Conservation (phyloP, 257 asterid species). For the Phtheirospermum japonicum region DNA sequence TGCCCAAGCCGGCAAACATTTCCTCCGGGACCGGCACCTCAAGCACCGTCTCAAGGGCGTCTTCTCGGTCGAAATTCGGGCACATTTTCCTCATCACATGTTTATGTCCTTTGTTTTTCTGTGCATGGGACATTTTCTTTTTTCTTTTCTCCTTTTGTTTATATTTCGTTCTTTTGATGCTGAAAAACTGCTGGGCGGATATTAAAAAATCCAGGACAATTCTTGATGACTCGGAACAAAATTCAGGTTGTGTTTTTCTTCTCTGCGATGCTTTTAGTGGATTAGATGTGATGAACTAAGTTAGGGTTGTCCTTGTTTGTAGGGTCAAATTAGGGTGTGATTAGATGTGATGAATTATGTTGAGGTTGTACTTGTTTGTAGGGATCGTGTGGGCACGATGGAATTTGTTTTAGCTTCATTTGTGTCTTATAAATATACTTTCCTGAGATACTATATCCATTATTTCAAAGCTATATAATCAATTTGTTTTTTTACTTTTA, state of each 20-base stretch:
- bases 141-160: not conserved
- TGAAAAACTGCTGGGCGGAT: not conserved
- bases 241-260: not conserved
- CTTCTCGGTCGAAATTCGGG: slow-evolving; percentile 82
- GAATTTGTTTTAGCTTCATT: not conserved
- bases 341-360: too few relatives aligned
- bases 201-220: not conserved
- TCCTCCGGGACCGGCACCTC: slow-evolving; percentile 96
- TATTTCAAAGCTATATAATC: too few relatives aligned
- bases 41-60: slow-evolving; percentile 75
- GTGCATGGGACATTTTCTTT: slow-evolving; percentile 21
- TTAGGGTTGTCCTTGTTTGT: slow-evolving; percentile 29
- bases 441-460: too few relatives aligned
- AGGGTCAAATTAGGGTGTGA: too few relatives aligned
- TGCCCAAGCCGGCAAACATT: slow-evolving; percentile 73
- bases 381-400: slow-evolving; percentile 47
- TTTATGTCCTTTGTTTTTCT: slow-evolving; percentile 29
- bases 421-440: too few relatives aligned
- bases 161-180: not conserved
- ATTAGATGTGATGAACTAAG: not conserved
- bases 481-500: too few relatives aligned
- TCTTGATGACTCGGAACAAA: not conserved
- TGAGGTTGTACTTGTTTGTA: too few relatives aligned
- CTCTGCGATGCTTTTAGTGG: not conserved
- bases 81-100: slow-evolving; percentile 70